A percentile compares a stretch with the other conserved stretches of the same genome.
These are phyloP conservation scores for Copromyces sp. DNA, from an alignment of 495 filamentous ascomycete genomes.

Conservation along the genomic window DNA sequence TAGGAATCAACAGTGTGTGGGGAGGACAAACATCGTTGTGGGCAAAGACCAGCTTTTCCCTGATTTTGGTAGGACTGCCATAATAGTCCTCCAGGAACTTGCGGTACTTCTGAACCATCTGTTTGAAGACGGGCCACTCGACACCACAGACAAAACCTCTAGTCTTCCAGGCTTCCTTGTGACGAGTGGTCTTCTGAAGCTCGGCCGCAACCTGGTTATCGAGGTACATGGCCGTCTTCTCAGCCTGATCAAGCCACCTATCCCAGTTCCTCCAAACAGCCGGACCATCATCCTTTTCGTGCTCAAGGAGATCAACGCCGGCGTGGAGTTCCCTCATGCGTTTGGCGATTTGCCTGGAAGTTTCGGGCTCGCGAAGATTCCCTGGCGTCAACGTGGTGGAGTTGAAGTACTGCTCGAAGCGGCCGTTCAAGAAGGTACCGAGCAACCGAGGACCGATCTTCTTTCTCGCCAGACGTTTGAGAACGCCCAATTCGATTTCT, in stretches of 20 bases:
- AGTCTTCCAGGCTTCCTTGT: constrained; percentile 48
- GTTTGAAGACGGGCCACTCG: constrained; percentile 69
- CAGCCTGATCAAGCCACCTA: constrained; percentile 77
- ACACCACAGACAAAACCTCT: constrained; percentile 75
- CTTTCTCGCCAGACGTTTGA: constrained; percentile 78
- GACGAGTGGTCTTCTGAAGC: constrained; percentile 11
- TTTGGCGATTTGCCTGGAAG: constrained; percentile 91
- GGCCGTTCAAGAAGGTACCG: constrained; percentile 89
- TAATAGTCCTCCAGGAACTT: constrained; percentile 62
- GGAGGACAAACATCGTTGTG: constrained; percentile 78
- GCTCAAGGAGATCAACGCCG: constrained; percentile 72
- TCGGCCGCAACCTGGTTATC: constrained; percentile 50
- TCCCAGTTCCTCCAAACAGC: constrained; percentile 91
- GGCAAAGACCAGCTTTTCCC: constrained; percentile 75
- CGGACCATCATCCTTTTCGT: constrained; percentile 69
- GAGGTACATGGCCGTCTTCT: constrained; percentile 64
- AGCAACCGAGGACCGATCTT: constrained; percentile 88
- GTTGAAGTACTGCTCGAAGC: constrained; percentile 89
- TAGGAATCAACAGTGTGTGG: neutral
- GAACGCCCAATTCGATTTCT: constrained; percentile 77
- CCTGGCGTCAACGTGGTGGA: constrained; percentile 64
- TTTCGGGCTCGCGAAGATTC: constrained; percentile 72
- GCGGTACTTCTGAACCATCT: constrained; percentile 67
- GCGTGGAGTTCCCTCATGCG: constrained; percentile 94
- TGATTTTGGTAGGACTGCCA: constrained; percentile 53